Base-by-base conservation (phyloP, 2,329 filamentous ascomycete genomes). In the Lachnellula hyalina region DNA sequence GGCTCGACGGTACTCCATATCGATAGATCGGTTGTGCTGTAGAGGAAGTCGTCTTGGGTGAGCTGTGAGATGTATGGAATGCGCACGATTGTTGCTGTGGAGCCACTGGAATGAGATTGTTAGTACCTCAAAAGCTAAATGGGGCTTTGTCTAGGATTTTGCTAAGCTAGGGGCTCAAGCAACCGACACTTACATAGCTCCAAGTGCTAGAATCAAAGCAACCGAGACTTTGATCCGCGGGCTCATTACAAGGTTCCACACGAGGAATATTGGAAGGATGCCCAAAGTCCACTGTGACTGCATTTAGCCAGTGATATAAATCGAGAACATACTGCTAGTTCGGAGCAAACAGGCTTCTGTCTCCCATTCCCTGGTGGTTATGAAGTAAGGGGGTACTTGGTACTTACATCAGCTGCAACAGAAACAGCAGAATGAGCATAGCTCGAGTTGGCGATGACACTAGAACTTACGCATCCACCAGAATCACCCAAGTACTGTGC, bases 201-300 rank as follows among this genome's bases (percentile, higher is more conserved):
- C 72, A 8, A 74, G 62, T 17, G 57, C 60, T 6, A 67, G 55
- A 47, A 66, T 63, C 11, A 64, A 23, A 19, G 59, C 60, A n/a
- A 73, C 63, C 19, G 67, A 72, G 14, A 73, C 44, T 57, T 74
- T 74, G 5, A 71, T 70, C 45, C 68, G 63, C 0, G 42, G 61
- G 45, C 68, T 72, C 64, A 75, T 73, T 36, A 70, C 64, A 4
- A 74, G 61, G 34, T 70, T 67, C 67, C 69, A 72, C 12, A 75
- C 72, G 7, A 75, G 56, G 36, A 72, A 69, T 19, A 73, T 68
- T 1, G 73, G 73, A 3, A 75, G 63, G 1, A 72, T 67, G 35
- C 68, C 71, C 41, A 73, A 66, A 3, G 66, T 70, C 67, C 72
- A 72, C 46, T 32, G 28, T 48, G 28, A 32, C 7, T 21, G 14